phyloP scores from a whole-genome alignment of 306 rosid species.

The Trifolium subterraneum region DNA sequence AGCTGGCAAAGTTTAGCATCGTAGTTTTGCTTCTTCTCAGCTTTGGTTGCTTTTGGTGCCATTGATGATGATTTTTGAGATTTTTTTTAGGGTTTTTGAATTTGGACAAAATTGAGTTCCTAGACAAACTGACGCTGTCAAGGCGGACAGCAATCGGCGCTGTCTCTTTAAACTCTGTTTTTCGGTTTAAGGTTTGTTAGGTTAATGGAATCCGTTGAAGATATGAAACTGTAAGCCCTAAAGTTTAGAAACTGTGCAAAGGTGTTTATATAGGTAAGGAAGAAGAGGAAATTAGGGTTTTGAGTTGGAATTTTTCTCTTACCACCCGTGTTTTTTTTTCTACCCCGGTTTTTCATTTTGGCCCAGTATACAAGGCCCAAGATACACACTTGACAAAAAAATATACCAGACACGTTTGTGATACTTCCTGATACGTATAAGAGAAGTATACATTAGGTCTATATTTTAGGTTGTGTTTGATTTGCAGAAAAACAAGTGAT shows the following conservation, averaged over 20 bases:
- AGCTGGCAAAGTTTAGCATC: slow-evolving; percentile 77
- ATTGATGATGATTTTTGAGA: slow-evolving; percentile 31
- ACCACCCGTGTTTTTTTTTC: too few species aligned
- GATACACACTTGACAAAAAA: too few species aligned
- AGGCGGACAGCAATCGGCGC: slow-evolving; percentile 75
- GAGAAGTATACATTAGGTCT: too few species aligned
- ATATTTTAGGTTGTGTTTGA: too few species aligned
- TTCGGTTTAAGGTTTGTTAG: background rate
- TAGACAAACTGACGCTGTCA: too few species aligned
- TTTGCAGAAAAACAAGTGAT: too few species aligned
- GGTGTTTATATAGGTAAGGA: background rate
- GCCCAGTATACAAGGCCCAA: background rate
- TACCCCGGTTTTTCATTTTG: too few species aligned
- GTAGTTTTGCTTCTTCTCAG: slow-evolving; percentile 78
- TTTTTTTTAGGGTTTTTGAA: background rate
- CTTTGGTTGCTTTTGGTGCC: slow-evolving; percentile 69
- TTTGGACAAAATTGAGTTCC: slow-evolving; percentile 70
- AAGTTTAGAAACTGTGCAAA: background rate
- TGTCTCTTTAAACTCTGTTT: slow-evolving; percentile 71
- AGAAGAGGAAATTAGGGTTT: background rate
- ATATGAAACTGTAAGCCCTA: background rate
- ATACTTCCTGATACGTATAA: too few species aligned
- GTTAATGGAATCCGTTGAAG: background rate
- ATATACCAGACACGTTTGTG: too few species aligned
- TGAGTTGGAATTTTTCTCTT: background rate